Conservation (phyloP, 495 filamentous ascomycete species). For the Neurospora cerealis region DNA sequence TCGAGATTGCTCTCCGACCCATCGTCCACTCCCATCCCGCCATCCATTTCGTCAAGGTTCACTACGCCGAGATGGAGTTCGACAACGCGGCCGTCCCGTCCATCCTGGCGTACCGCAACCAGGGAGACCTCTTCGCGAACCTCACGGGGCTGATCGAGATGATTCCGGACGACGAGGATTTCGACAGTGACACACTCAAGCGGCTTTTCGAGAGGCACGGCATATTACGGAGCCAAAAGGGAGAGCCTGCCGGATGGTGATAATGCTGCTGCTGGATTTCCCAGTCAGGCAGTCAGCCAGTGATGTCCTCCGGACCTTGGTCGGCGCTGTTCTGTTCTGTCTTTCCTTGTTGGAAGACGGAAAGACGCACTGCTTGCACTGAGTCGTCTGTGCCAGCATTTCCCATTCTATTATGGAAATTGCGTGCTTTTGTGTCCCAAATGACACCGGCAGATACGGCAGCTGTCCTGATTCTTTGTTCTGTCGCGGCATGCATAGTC, state of each 20-base stretch:
- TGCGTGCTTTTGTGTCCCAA: not conserved
- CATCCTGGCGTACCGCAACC: slow-evolving; percentile 73
- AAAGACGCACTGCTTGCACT: not conserved
- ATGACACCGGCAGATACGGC: not conserved
- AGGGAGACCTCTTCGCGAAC: slow-evolving; percentile 83
- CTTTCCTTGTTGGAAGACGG: not conserved
- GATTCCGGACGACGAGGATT: slow-evolving; percentile 57
- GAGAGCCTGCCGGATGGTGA: not conserved
- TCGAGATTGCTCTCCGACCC: slow-evolving; percentile 65
- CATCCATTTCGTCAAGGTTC: slow-evolving; percentile 81
- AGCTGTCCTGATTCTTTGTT: not conserved
- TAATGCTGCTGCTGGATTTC: not conserved
- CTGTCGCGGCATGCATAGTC: not conserved
- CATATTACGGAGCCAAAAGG: slow-evolving; percentile 26
- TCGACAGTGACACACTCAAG: slow-evolving; percentile 40
- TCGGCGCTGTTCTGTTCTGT: not conserved
- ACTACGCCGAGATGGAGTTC: slow-evolving; percentile 91
- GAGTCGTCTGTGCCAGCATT: not conserved
- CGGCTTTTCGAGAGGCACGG: slow-evolving; percentile 35
- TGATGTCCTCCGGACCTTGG: not conserved
- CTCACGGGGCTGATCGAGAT: slow-evolving; percentile 77
- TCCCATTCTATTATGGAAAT: too few relatives aligned
- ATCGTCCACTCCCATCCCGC: slow-evolving; percentile 59
- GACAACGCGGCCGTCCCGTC: slow-evolving; percentile 83
- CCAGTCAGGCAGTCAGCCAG: not conserved